phyloP scores from a whole-genome alignment of 345 rosid species.

The Aegle marmelos region DNA sequence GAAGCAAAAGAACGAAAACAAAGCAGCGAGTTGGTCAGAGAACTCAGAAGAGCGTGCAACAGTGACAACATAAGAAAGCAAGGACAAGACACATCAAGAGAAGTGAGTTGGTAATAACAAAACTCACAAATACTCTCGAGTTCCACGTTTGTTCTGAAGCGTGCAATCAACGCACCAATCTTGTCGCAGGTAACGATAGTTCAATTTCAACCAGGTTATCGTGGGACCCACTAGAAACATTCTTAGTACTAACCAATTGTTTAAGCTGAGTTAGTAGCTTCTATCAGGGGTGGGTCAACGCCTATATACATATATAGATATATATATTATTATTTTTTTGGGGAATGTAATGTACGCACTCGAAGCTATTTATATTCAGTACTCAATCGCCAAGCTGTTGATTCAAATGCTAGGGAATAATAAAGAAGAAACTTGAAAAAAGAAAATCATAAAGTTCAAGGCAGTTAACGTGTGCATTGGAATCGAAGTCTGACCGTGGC shows the following conservation, averaged over 20 bases:
- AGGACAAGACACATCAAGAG: not conserved
- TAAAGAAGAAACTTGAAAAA: not conserved
- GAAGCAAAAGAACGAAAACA: not conserved
- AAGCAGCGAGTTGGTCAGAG: not conserved
- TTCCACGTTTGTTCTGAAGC: not conserved
- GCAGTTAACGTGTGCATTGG: not conserved
- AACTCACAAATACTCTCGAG: not conserved
- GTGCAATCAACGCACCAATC: constrained; percentile 15
- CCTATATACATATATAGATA: too few species aligned
- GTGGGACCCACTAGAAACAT: constrained; percentile 24
- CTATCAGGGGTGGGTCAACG: not conserved
- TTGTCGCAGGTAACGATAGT: not conserved
- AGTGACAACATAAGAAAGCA: not conserved
- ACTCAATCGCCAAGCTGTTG: not conserved
- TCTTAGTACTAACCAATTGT: constrained; percentile 11
- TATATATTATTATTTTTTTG: too few species aligned
- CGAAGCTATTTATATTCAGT: too few species aligned
- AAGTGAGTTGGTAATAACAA: not conserved
- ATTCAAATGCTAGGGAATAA: not conserved
- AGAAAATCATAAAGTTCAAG: not conserved
- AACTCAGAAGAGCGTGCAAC: constrained; percentile 28
- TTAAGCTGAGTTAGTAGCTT: not conserved
- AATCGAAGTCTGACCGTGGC: not conserved
- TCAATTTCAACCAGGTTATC: not conserved
- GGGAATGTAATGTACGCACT: not conserved